These are phyloP conservation scores for Neonectria magnoliae DNA, from an alignment of 2,329 filamentous ascomycete genomes.

Conservation along the genomic window DNA sequence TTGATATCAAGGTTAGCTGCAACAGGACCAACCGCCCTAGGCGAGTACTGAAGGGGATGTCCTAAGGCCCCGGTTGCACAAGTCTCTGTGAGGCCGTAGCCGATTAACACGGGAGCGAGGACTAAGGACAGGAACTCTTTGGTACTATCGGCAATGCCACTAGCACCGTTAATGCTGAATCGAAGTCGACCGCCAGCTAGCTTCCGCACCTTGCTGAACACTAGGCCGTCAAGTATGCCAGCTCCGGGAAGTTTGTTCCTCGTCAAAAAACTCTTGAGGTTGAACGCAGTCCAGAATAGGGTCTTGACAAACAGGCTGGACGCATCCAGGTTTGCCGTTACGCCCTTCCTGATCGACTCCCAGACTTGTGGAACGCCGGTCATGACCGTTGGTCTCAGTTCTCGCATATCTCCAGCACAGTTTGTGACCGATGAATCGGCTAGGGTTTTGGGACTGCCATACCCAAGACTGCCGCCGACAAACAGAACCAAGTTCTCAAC, in stretches of 20 bases:
- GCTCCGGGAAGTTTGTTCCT: conserved; percentile 70
- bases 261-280: conserved; percentile 67
- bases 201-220: conserved; percentile 91
- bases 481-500: conserved; percentile 91
- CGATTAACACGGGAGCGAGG: conserved; percentile 91
- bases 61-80: conserved; percentile 81
- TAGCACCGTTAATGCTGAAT: conserved; percentile 92
- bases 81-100: conserved; percentile 95
- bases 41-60: conserved; percentile 85
- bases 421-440: conserved; percentile 87
- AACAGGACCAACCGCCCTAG: conserved; percentile 78
- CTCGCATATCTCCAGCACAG: conserved; percentile 91
- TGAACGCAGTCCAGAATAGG: conserved; percentile 78
- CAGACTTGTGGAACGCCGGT: conserved; percentile 96
- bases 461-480: conserved; percentile 90
- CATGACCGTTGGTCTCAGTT: conserved; percentile 87
- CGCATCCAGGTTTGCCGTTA: conserved; percentile 78
- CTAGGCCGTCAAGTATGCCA: conserved; percentile 78
- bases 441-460: conserved; percentile 88
- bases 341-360: conserved; percentile 96
- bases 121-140: conserved; percentile 90
- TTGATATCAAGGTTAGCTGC: conserved; percentile 85
- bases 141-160: conserved; percentile 88
- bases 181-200: conserved; percentile 87
- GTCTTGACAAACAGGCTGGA: conserved; percentile 73